A percentile compares a stretch with the other conserved stretches of the same genome.
phyloP scores from a whole-genome alignment of 2,329 filamentous ascomycete species.

The Ciborinia camelliae region DNA sequence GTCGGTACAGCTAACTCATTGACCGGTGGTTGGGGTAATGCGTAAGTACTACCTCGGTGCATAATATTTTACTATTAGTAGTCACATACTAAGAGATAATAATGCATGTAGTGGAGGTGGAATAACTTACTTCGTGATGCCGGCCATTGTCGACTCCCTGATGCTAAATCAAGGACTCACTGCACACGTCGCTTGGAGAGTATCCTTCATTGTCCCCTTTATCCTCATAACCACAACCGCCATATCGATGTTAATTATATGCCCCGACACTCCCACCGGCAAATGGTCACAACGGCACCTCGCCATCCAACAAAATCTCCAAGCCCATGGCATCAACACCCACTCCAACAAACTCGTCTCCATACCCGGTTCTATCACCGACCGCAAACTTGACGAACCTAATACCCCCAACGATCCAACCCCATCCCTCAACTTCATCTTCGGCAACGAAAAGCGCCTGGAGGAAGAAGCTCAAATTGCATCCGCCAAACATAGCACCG shows the following conservation, averaged over 20 bases:
- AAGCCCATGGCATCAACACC: constrained; percentile 49
- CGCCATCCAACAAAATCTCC: constrained; percentile 41
- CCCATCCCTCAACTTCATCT: not conserved
- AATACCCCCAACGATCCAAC: constrained; percentile 7
- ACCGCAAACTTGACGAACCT: constrained; percentile 15
- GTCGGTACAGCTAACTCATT: constrained; percentile 86
- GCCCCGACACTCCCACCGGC: constrained; percentile 78
- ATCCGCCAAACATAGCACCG: constrained; percentile 42
- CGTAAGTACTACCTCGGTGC: constrained; percentile 36
- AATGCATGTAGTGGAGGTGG: constrained; percentile 59
- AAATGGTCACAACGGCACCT: constrained; percentile 68
- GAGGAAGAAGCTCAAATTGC: constrained; percentile 48
- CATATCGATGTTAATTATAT: constrained; percentile 66
- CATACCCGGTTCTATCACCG: constrained; percentile 35
- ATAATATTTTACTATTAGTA: not conserved
- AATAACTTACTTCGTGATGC: constrained; percentile 92
- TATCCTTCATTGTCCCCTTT: constrained; percentile 81
- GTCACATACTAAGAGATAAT: not conserved
- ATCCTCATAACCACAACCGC: constrained; percentile 67
- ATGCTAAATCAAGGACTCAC: constrained; percentile 56
- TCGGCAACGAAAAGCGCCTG: constrained; percentile 37
- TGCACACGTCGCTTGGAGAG: constrained; percentile 72
- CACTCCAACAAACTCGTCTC: constrained; percentile 21
- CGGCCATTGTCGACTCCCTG: constrained; percentile 79
- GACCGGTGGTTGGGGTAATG: constrained; percentile 80